Evolutionary conservation across 108 stramenopile species (phyloP), one percentile per base, ranked within the genome.

Genomic region (Cyclostephanos invisitatus): DNA sequence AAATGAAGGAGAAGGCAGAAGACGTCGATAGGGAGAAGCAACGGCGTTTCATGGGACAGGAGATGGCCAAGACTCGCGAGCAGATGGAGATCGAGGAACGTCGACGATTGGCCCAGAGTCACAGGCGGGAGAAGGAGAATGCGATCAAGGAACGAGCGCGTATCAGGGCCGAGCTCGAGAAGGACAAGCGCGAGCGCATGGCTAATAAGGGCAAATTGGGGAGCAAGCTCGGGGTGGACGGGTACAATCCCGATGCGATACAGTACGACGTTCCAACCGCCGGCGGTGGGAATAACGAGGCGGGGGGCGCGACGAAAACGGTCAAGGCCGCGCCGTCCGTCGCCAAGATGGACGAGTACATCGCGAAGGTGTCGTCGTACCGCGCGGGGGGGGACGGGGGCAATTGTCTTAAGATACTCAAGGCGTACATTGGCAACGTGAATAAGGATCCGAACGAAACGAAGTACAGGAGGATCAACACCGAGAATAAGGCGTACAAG

Each of bases 361-460:
- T 92, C 50, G 48, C 61, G 32, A 92, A 91, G 72, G 87, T 95
- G 10, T 80, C 88, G n/a, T 83, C 82, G 17, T 92, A 95, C 66
- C 82, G 90, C 48, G 94, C 94, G 29, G 97, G 93, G 24, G 97
- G 96, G 6, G 96, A 96, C 70, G 97, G 97, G n/a, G 92, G 87
- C 2, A 91, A 85, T 37, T 95, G 95, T 67, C 86, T 98, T 61
- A 96, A 95, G 77, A 86, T 96, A 20, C 84, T 96, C 14, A 75
- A 84, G 46, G 77, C 85, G 3, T 96, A 94, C 70, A 79, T 98
- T 49, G 87, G 88, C 72, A 98, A 96, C 72, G 87, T 95, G 12
- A 91, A 86, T 21, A 92, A 95, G 54, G 78, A 96, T 42, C 96
- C 97, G 0, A 82, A 82, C 44, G 94, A 95, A 49, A 77, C 78